Conservation (phyloP, 345 rosid species). For the Eucalyptus fibrosa region DNA sequence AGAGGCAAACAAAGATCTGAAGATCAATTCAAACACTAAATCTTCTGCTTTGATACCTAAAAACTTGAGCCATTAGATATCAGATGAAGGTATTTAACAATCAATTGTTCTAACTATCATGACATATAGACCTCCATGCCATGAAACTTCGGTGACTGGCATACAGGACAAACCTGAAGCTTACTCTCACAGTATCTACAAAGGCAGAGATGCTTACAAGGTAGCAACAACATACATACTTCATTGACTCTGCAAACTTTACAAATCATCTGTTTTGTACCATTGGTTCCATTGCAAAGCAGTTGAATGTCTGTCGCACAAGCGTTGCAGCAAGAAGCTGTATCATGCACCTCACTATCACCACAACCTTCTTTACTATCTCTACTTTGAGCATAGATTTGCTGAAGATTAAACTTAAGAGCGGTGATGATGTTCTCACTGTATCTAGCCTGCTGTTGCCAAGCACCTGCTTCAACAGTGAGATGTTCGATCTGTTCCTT, state of each 20-base stretch:
- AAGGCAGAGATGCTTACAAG: constrained; percentile 92
- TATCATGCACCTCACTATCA: constrained; percentile 82
- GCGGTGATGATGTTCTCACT: constrained; percentile 59
- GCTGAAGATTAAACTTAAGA: constrained; percentile 62
- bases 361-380: constrained; percentile 83
- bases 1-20: background rate
- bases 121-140: constrained; percentile 79
- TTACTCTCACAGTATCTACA: constrained; percentile 86
- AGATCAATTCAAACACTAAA: background rate
- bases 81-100: constrained; percentile 4
- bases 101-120: background rate
- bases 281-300: constrained; percentile 25
- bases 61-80: background rate
- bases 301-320: constrained; percentile 31
- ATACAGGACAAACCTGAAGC: constrained; percentile 76
- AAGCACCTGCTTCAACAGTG: constrained; percentile 53
- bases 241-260: constrained; percentile 65
- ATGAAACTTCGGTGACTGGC: constrained; percentile 61
- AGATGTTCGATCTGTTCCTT: constrained; percentile 65
- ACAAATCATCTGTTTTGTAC: constrained; percentile 39
- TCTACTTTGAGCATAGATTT: constrained; percentile 47
- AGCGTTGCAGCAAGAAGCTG: constrained; percentile 77
- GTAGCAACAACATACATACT: constrained; percentile 73
- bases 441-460: constrained; percentile 70
- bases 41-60: background rate